Evolutionary conservation across 768 basidiomycete genomes (phyloP), one percentile per base, ranked within the genome.

Genomic region (Lactarius tabidus): DNA sequence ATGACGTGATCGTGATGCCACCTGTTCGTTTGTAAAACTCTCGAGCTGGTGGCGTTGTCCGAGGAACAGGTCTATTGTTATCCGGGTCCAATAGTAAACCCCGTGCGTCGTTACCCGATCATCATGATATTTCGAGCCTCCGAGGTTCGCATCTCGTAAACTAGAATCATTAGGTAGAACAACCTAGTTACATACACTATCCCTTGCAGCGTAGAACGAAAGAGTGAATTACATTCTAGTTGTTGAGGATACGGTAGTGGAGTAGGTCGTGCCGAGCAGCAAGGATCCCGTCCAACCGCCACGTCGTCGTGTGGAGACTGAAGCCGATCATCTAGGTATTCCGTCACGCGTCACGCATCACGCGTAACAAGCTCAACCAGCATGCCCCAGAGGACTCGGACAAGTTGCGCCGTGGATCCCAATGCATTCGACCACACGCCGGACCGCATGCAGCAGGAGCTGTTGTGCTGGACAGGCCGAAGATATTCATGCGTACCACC

Each of bases 191-290:
- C n/a, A n/a, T n/a, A n/a, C n/a, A n/a, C n/a, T n/a, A n/a, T n/a
- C n/a, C n/a, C n/a, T n/a, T n/a, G n/a, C n/a, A n/a, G n/a, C n/a
- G 36, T 23, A 23, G 18, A 20, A 39, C 20, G 36, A 67, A 26
- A 67, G 39, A 31, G 31, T 26, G 23, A n/a, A 38, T 60, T 54
- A 68, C 66, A 41, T 62, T 26, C 61, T 66, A 90, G 77, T 89
- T 91, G 77, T 99, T 99, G 81, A 99, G 98, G 69, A 98, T 93
- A 65, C 95, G 83, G 52, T 93, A 95, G 77, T 98, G 96, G 75
- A 95, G 92, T 71, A 94, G 77, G 77, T 98, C 96, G 75, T 99
- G 97, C 64, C 97, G 81, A 48, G 86, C 84, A 39, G 90, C 87
- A 33, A 98, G 80, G 45, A 98, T 89, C 77, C 98, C 97, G 20